Percentiles rank a stretch among this genome's conserved stretches.
These are phyloP conservation scores for Gnaphalium uliginosum DNA, from an alignment of 129 eudicot species.

Conservation along the genomic window DNA sequence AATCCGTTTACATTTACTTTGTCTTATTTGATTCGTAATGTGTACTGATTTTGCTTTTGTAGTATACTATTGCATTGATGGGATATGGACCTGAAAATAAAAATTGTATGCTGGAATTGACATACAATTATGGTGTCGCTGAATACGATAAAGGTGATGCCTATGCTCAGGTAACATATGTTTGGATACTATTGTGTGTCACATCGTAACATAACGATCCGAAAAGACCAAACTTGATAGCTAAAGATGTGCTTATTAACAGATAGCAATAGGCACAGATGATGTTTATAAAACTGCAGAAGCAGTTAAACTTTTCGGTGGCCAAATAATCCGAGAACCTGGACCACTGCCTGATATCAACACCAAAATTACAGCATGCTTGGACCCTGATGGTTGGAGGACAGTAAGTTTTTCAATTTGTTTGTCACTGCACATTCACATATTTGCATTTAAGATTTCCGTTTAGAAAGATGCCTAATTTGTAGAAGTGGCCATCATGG, in stretches of 20 bases:
- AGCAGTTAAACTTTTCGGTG: conserved; percentile 75
- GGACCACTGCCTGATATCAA: conserved; percentile 88
- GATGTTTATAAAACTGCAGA: conserved; percentile 95
- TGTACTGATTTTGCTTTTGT: conserved; percentile 19
- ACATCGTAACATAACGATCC: background rate
- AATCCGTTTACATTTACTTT: background rate
- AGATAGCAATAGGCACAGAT: conserved; percentile 95
- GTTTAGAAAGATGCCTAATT: background rate
- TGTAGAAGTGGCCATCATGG: background rate
- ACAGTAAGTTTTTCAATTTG: conserved; percentile 45
- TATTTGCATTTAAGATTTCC: background rate
- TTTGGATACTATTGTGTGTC: background rate
- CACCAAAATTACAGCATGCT: conserved; percentile 90
- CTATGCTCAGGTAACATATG: conserved; percentile 73
- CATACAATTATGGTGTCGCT: conserved; percentile 87
- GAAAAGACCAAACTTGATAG: conserved; percentile 12
- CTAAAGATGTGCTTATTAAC: conserved; percentile 25
- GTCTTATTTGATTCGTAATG: background rate
- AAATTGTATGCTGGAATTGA: conserved; percentile 82
- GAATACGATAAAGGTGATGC: conserved; percentile 92
- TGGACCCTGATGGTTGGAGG: conserved; percentile 98
- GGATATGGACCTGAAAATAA: conserved; percentile 96
- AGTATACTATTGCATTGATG: conserved; percentile 96
- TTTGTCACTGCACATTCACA: background rate
- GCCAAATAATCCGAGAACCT: conserved; percentile 81